These are phyloP conservation scores for Aspergillus vadensis DNA, from an alignment of 2,329 filamentous ascomycete species.

Conservation along the genomic window DNA sequence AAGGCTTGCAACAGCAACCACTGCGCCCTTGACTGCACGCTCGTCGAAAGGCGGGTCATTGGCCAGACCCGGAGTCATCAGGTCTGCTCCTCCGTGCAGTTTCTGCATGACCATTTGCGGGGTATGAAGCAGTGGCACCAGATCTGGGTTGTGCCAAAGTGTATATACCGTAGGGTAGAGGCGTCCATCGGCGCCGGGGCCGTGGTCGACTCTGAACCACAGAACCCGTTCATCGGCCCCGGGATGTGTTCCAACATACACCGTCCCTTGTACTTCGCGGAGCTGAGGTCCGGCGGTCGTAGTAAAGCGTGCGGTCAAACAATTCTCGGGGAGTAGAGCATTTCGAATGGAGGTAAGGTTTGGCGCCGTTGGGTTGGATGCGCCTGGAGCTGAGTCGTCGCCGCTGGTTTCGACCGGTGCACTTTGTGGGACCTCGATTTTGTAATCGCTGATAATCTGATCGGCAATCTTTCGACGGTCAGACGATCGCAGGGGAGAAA, in stretches of 20 bases:
- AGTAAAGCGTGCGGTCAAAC: slow-evolving; percentile 64
- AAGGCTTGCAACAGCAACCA: slow-evolving; percentile 65
- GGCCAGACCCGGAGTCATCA: slow-evolving; percentile 69
- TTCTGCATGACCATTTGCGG: slow-evolving; percentile 62
- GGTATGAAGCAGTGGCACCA: slow-evolving; percentile 66
- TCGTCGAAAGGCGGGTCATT: slow-evolving; percentile 65
- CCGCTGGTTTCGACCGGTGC: slow-evolving; percentile 33
- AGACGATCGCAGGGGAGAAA: slow-evolving; percentile 66
- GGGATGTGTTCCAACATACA: slow-evolving; percentile 64
- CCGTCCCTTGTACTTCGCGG: slow-evolving; percentile 62
- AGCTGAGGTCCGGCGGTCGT: slow-evolving; percentile 65
- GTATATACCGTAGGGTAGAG: slow-evolving; percentile 62
- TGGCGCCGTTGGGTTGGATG: slow-evolving; percentile 48
- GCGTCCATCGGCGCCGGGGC: slow-evolving; percentile 43
- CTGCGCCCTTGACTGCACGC: slow-evolving; percentile 59
- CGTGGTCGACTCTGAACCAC: slow-evolving; percentile 65
- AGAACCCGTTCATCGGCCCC: slow-evolving; percentile 61
- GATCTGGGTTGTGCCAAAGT: slow-evolving; percentile 63
- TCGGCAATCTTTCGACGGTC: slow-evolving; percentile 68
- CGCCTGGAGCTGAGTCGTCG: slow-evolving; percentile 39
- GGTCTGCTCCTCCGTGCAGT: slow-evolving; percentile 64
- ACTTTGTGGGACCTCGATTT: slow-evolving; percentile 50
- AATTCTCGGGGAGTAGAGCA: slow-evolving; percentile 64
- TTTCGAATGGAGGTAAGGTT: slow-evolving; percentile 57
- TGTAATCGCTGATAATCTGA: slow-evolving; percentile 65